Evolutionary conservation across 768 basidiomycete species (phyloP).

Genomic region (Agrocybe pediades): DNA sequence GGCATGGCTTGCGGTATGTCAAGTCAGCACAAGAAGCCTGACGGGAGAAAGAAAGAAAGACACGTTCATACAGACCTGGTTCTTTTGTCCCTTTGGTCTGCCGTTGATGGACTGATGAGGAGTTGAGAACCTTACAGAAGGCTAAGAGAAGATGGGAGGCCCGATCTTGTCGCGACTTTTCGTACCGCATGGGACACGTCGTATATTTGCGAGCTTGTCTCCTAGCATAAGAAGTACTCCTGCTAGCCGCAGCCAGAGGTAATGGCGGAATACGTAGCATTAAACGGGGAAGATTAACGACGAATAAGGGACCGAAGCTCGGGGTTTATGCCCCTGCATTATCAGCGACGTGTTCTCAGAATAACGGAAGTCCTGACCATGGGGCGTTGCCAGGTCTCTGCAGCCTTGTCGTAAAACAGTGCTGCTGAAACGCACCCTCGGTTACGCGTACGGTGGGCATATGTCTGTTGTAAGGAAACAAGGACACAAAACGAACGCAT

Average conservation of each 20-base stretch:
- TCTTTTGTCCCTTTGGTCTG: slow-evolving; percentile 24
- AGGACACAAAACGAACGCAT: too few relatives aligned
- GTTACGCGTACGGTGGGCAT: too few relatives aligned
- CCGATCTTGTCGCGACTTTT: slow-evolving; percentile 24
- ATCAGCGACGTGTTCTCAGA: too few relatives aligned
- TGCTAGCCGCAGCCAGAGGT: not conserved
- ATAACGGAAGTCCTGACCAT: too few relatives aligned
- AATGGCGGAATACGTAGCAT: not conserved
- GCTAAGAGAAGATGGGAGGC: slow-evolving; percentile 19
- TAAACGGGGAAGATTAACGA: not conserved
- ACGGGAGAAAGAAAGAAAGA: slow-evolving; percentile 22
- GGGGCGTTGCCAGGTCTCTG: too few relatives aligned
- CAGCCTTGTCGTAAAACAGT: too few relatives aligned
- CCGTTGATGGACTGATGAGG: slow-evolving; percentile 28
- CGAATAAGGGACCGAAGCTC: not conserved
- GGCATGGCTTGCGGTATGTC: slow-evolving; percentile 34
- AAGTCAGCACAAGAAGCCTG: slow-evolving; percentile 32
- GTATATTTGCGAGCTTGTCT: not conserved
- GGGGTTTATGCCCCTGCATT: too few relatives aligned
- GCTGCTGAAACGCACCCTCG: too few relatives aligned
- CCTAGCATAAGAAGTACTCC: not conserved
- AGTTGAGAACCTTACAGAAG: slow-evolving; percentile 16
- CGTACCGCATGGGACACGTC: not conserved
- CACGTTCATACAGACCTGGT: slow-evolving; percentile 24
- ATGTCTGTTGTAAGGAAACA: too few relatives aligned